Evolutionary conservation across 75 land plant species (phyloP).

Genomic region (Sequoiadendron giganteum): DNA sequence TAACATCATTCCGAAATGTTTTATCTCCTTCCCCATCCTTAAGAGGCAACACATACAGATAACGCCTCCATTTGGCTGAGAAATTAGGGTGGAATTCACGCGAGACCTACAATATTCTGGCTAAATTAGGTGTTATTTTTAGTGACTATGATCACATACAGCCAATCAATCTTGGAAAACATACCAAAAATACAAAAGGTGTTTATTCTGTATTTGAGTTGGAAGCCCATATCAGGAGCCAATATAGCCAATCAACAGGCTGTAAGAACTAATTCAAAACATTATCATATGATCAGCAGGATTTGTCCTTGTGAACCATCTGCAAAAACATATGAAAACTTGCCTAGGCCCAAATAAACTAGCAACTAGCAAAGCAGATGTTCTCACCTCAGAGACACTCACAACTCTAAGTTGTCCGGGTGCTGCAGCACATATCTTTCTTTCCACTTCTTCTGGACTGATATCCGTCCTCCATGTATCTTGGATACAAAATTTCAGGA

Average conservation of each 20-base stretch:
- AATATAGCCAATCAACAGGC: not conserved
- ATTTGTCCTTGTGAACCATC: not conserved
- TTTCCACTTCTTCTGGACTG: slow-evolving; percentile 37
- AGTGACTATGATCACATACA: not conserved
- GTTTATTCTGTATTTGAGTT: not conserved
- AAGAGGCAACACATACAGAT: slow-evolving; percentile 74
- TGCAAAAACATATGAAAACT: not conserved
- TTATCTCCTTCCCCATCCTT: slow-evolving; percentile 17
- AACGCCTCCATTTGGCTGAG: slow-evolving; percentile 83
- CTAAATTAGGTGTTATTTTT: slow-evolving; percentile 1
- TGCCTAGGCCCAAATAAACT: not conserved
- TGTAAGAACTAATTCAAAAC: not conserved
- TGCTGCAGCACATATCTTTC: slow-evolving; percentile 43
- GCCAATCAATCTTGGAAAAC: not conserved
- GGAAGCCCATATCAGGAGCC: not conserved
- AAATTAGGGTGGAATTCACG: slow-evolving; percentile 65
- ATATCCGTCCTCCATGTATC: slow-evolving; percentile 80
- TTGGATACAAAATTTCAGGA: slow-evolving; percentile 10
- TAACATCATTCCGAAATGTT: not conserved
- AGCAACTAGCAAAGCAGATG: not conserved
- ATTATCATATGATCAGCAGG: not conserved
- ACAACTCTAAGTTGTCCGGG: slow-evolving; percentile 50
- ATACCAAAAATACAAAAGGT: not conserved
- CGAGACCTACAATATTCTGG: slow-evolving; percentile 41
- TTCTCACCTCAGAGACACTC: slow-evolving; percentile 48